These are phyloP conservation scores for Cucurbita maxima DNA, from an alignment of 306 rosid genomes.

Conservation along the genomic window DNA sequence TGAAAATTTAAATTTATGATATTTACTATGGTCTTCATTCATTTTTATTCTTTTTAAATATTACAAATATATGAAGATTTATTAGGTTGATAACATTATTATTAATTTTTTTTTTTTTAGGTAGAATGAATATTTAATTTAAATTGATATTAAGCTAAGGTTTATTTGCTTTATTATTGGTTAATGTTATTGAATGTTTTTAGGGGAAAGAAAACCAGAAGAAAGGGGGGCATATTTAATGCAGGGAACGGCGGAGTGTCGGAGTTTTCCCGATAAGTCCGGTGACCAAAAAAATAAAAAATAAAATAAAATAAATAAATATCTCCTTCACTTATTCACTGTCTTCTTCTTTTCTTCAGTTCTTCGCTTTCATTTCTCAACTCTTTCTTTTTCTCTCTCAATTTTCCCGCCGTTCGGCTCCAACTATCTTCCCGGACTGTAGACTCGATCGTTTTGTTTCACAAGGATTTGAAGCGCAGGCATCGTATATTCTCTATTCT, in stretches of 20 bases:
- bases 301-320: neutral
- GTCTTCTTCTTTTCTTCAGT: neutral
- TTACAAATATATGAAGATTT: no score
- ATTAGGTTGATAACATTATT: no score
- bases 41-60: no score
- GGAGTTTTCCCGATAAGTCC: constrained; percentile 24
- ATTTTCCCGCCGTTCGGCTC: neutral
- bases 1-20: no score
- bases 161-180: neutral
- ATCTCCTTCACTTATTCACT: neutral
- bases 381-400: neutral
- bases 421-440: neutral
- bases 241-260: constrained; percentile 1
- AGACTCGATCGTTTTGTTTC: neutral
- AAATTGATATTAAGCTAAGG: neutral
- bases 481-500: neutral
- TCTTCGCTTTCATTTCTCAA: neutral
- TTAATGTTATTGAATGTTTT: neutral
- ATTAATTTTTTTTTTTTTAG: no score
- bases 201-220: neutral
- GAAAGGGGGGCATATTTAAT: neutral
- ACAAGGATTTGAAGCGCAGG: neutral
- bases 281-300: neutral
- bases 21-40: no score
- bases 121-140: neutral